Evolutionary conservation across 768 basidiomycete species (phyloP), one percentile per base, ranked within the genome.

Genomic region (Trametes cubensis): DNA sequence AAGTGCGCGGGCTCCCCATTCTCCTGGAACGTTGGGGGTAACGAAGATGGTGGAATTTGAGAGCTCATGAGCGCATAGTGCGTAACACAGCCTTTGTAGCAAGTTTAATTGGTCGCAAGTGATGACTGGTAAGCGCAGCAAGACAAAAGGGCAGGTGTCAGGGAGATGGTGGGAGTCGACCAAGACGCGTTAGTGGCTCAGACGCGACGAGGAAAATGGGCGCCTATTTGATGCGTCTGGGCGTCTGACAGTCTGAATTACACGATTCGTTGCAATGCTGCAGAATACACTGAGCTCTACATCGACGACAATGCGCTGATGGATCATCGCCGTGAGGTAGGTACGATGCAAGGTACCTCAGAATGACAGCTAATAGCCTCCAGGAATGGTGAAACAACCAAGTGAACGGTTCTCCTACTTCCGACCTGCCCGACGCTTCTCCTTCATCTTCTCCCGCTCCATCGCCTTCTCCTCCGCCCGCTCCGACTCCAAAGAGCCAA

Each of bases 381-480:
- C 28, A 30, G 28, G 28, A 8, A 30, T 30, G 4, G 8, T 17
- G 20, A 6, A 39, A 38, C 14, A 26, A 41, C 6, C 30, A 7
- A 14, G 40, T 17, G 15, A 21, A 34, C 10, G 10, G 34, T 26
- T 1, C 11, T 18, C 28, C 60, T 79, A 92, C 74, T 88, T 91
- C 69, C 86, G 83, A 52, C 92, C 92, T 41, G 90, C 81, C 65
- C 92, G 79, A 70, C 83, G 83, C 76, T 91, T 94, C 50, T 89
- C 89, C 71, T 81, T 88, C 44, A 77, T 73, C 75, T 94, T 94
- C 70, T 88, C 89, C 73, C 90, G 83, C 70, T 95, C 89, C 88
- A 89, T 86, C 45, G 85, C 86, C 80, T 97, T 98, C 78, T 98
- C 87, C 77, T 98, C 97, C 21, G 94, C 94, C 55, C 96, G 81